Evolutionary conservation across 495 filamentous ascomycete species (phyloP), one percentile per base, ranked within the genome.

Genomic region (Hypoxylon lenormandii): DNA sequence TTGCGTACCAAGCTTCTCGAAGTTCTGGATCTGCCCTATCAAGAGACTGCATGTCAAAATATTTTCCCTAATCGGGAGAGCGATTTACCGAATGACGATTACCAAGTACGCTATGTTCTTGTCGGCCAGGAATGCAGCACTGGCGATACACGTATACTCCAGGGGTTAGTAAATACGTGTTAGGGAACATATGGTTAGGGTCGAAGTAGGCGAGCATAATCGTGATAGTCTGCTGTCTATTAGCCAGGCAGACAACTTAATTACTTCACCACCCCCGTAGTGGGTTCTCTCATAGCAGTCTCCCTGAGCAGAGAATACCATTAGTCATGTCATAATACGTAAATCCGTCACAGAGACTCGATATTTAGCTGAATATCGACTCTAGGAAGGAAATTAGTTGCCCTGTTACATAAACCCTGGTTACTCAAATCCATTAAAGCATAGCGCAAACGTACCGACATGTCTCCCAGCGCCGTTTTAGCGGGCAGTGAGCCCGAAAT

Each of bases 391-490:
- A 0, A 21, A 4, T 12, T 16, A 5, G 2, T 42, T 11, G 16
- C 0, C 5, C 18, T 0, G 19, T 13, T 11, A 8, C 30, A 33
- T 7, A 8, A 7, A 33, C 10, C 30, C 10, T 7, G 10, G 6
- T 8, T 33, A 7, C 30, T 33, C 30, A 43, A 15, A n/a, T 21
- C 18, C 13, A 16, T 26, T 21, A 11, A 23, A 26, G 13, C 1
- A 26, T 26, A 55, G 8, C 3, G 21, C 18, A 26, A 55, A 5
- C 52, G 18, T 43, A 55, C 12, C 52, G 48, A 66, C 15, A 70
- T 70, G 66, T 70, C 60, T 16, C 66, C 66, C 40, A 45, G 60
- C 1, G 11, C 53, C n/a, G 54, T 38, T 28, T 37, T 54, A 46
- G 48, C 62, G 16, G 54, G 64, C n/a, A 57, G 46, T 48, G 55